A percentile compares a stretch with the other conserved stretches of the same genome.
Conservation (phyloP, 768 basidiomycete genomes). For the Russula compacta region DNA sequence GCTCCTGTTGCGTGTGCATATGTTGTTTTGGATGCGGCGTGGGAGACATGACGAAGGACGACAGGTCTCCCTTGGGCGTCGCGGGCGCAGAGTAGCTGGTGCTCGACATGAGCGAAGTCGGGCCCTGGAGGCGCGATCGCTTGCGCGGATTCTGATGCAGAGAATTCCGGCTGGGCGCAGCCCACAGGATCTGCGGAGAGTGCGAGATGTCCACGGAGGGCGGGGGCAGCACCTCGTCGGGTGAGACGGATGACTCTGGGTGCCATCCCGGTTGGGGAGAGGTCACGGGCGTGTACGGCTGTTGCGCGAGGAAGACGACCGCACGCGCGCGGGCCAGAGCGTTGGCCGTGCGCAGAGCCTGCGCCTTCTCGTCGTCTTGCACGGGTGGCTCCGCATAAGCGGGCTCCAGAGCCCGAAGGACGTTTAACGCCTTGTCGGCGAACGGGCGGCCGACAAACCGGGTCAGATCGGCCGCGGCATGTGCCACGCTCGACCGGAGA, state of each 20-base stretch:
- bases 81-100: slow-evolving; percentile 15
- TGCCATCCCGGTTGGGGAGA: slow-evolving; percentile 11
- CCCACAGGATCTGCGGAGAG: slow-evolving; percentile 13
- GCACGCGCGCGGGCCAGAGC: slow-evolving; percentile 69
- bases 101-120: slow-evolving; percentile 6
- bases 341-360: slow-evolving; percentile 56
- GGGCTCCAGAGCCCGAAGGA: slow-evolving; percentile 62
- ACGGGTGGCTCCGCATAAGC: slow-evolving; percentile 62
- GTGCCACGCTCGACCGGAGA: slow-evolving; percentile 68
- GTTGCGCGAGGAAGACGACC: slow-evolving; percentile 40
- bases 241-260: slow-evolving; percentile 6
- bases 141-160: slow-evolving; percentile 4
- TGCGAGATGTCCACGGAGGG: slow-evolving; percentile 5
- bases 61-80: slow-evolving; percentile 13
- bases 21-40: slow-evolving; percentile 9
- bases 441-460: slow-evolving; percentile 55
- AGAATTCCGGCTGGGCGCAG: neutral
- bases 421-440: slow-evolving; percentile 66
- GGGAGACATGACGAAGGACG: slow-evolving; percentile 13
- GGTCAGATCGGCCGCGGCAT: slow-evolving; percentile 56
- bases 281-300: slow-evolving; percentile 38
- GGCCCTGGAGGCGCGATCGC: slow-evolving; percentile 13
- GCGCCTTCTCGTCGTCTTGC: slow-evolving; percentile 36
- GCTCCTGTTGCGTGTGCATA: slow-evolving; percentile 5
- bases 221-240: slow-evolving; percentile 8